These are phyloP conservation scores for Apiospora koreana DNA, from an alignment of 2,329 filamentous ascomycete genomes.

Conservation along the genomic window DNA sequence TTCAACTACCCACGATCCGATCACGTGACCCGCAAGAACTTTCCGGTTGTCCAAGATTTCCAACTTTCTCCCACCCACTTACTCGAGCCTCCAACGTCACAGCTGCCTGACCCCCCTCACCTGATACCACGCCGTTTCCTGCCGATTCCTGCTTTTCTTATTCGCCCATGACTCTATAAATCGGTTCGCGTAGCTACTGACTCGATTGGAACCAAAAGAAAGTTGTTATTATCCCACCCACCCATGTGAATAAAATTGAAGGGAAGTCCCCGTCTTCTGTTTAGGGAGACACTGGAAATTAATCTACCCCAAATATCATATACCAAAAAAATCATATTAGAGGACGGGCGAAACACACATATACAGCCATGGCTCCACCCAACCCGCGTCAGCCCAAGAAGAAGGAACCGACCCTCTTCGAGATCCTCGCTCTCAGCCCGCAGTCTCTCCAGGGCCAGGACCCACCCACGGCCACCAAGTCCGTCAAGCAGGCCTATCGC, in stretches of 20 bases:
- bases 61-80: slow-evolving; percentile 8
- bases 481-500: slow-evolving; percentile 63
- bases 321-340: neutral
- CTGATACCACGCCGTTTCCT: neutral
- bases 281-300: neutral
- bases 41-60: slow-evolving; percentile 10
- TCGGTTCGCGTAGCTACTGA: neutral
- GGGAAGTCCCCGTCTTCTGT: neutral
- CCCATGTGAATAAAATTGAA: neutral
- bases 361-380: slow-evolving; percentile 24
- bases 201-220: neutral
- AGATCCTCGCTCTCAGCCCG: slow-evolving; percentile 58
- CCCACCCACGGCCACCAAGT: slow-evolving; percentile 44
- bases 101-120: neutral
- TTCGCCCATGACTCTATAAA: slow-evolving; percentile 4
- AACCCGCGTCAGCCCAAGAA: neutral
- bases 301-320: neutral
- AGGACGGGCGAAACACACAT: neutral
- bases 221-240: slow-evolving; percentile 1
- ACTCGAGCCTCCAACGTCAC: slow-evolving; percentile 4
- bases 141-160: neutral
- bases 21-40: slow-evolving; percentile 11
- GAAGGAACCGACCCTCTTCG: slow-evolving; percentile 55
- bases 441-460: slow-evolving; percentile 45
- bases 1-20: neutral